Percentiles rank a stretch among this genome's conserved stretches.
These are phyloP conservation scores for Leishmania tropica DNA, from an alignment of 208 protist genomes.

Conservation along the genomic window DNA sequence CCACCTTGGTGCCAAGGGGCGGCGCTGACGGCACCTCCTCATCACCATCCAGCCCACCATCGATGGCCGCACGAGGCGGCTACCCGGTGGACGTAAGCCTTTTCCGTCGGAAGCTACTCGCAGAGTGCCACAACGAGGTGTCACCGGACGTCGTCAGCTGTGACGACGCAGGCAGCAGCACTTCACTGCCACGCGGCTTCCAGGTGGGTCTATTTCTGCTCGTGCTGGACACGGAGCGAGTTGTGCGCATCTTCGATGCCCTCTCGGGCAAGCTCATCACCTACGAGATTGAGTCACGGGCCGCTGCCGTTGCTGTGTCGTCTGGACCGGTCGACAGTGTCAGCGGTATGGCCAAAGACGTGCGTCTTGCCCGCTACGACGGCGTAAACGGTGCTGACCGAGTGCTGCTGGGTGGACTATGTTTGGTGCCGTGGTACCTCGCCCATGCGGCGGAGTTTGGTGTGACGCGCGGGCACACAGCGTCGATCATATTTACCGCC, in stretches of 20 bases:
- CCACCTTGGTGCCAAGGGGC: conserved; percentile 3
- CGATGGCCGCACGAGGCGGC: conserved; percentile 41
- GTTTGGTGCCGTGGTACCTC: conserved; percentile 73
- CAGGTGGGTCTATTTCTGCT: conserved; percentile 52
- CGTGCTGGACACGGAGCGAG: conserved; percentile 74
- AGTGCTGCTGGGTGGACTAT: conserved; percentile 71
- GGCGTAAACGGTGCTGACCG: conserved; percentile 46
- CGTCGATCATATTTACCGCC: conserved; percentile 58
- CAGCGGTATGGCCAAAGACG: conserved; percentile 11
- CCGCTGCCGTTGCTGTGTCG: not conserved
- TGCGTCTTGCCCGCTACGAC: conserved; percentile 78
- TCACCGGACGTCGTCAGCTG: not conserved
- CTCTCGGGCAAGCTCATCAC: conserved; percentile 45
- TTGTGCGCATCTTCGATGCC: conserved; percentile 76
- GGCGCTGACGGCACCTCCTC: not conserved
- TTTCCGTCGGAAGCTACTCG: conserved; percentile 33
- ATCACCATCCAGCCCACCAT: not conserved
- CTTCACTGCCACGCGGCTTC: not conserved
- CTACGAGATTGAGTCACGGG: conserved; percentile 7
- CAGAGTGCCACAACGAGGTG: not conserved
- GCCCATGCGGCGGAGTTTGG: conserved; percentile 32
- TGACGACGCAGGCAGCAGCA: not conserved
- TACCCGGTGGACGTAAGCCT: conserved; percentile 82
- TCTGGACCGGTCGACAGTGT: not conserved
- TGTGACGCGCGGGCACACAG: conserved; percentile 58